phyloP scores from a whole-genome alignment of 2,329 filamentous ascomycete species.

The Pseudogymnoascus sp. region DNA sequence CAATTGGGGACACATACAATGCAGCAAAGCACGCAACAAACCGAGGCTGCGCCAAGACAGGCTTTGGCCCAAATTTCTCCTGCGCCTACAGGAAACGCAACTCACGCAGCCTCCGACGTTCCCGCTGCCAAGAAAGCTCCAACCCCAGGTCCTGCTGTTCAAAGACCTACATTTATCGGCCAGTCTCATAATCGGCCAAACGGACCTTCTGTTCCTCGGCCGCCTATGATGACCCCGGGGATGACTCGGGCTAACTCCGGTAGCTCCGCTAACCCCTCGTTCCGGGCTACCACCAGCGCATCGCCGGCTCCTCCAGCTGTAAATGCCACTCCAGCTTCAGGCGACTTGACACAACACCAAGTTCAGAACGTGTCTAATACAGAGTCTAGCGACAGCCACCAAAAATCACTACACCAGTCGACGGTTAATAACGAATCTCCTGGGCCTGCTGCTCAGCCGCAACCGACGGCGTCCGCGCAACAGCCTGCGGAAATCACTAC shows the following conservation, averaged over 20 bases:
- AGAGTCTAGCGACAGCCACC: background rate
- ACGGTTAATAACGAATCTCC: background rate
- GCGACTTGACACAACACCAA: background rate
- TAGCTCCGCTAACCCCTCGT: conserved; percentile 17
- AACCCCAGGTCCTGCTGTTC: conserved; percentile 19
- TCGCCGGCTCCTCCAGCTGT: conserved; percentile 20
- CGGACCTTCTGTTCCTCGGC: conserved; percentile 22
- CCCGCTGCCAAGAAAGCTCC: conserved; percentile 11
- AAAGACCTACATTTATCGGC: conserved; percentile 24
- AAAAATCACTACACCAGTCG: background rate
- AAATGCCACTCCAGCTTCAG: conserved; percentile 11
- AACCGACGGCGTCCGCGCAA: background rate
- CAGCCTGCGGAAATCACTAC: background rate
- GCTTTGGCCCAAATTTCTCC: background rate
- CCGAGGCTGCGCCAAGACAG: background rate
- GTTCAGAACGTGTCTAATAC: background rate
- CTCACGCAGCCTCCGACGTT: conserved; percentile 14
- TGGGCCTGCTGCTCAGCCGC: background rate
- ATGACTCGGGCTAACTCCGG: conserved; percentile 21
- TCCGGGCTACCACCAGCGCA: conserved; percentile 12
- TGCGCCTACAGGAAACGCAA: conserved; percentile 5
- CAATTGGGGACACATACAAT: conserved; percentile 10
- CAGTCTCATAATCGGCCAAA: conserved; percentile 20
- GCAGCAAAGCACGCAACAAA: conserved; percentile 11
- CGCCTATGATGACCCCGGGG: conserved; percentile 25